Evolutionary conservation across 805 yeast genomes (phyloP).

Genomic region (Kockiozyma suomiensis): DNA sequence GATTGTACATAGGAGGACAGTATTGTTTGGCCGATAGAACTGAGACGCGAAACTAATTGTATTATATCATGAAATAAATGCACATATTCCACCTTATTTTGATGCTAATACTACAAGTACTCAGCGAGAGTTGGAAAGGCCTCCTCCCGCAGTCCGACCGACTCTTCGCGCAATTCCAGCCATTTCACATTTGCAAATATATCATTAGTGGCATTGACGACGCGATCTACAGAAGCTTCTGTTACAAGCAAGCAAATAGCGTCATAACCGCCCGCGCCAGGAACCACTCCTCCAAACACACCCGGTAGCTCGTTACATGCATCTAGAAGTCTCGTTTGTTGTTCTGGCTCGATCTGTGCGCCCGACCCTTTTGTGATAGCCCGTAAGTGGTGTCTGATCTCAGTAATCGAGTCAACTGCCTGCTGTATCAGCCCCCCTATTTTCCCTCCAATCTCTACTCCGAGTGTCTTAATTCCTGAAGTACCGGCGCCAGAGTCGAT

Average conservation of each 20-base stretch:
- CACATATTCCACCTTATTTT: neutral
- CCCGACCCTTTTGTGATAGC: constrained; percentile 64
- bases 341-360: constrained; percentile 85
- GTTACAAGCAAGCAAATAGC: constrained; percentile 77
- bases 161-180: constrained; percentile 50
- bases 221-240: constrained; percentile 19
- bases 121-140: constrained; percentile 1
- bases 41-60: neutral
- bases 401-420: constrained; percentile 17
- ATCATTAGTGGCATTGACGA: neutral
- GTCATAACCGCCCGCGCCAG: constrained; percentile 98
- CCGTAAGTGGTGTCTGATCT: constrained; percentile 62
- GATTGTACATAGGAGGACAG: neutral
- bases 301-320: constrained; percentile 62
- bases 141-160: constrained; percentile 42
- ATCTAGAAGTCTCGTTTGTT: constrained; percentile 73
- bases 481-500: constrained; percentile 9
- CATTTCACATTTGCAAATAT: constrained; percentile 47
- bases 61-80: neutral
- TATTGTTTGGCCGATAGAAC: neutral
- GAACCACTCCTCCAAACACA: constrained; percentile 93
- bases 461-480: constrained; percentile 1
- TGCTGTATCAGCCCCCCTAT: constrained; percentile 7
- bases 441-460: neutral
- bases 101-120: constrained; percentile 6